Evolutionary conservation across 2,329 filamentous ascomycete genomes (phyloP).

Genomic region (Neocatenulostroma microsporum): DNA sequence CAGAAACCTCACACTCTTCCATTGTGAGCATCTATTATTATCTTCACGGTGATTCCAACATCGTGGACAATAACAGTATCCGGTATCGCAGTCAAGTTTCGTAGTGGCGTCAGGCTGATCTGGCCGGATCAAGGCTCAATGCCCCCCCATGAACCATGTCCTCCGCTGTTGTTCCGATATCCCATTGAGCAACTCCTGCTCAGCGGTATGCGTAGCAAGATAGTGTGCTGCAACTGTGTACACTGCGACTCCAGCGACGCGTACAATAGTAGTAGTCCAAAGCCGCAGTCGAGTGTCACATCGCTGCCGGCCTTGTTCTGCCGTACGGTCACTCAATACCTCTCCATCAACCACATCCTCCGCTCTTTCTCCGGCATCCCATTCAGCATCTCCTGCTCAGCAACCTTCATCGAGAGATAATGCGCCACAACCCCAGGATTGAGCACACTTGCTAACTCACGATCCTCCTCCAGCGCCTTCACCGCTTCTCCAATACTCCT

Average conservation of each 20-base stretch:
- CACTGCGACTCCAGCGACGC: not conserved
- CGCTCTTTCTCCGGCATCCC: slow-evolving; percentile 43
- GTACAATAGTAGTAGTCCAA: not conserved
- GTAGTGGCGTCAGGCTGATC: too few species aligned
- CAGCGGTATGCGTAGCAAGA: not conserved
- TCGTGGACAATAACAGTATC: too few species aligned
- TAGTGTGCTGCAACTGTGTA: not conserved
- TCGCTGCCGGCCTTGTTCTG: too few species aligned
- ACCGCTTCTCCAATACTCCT: slow-evolving; percentile 49
- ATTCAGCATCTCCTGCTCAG: slow-evolving; percentile 47
- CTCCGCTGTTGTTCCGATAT: too few species aligned
- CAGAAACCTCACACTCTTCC: too few species aligned
- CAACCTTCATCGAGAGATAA: slow-evolving; percentile 53
- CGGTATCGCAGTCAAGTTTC: too few species aligned
- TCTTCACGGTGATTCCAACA: too few species aligned
- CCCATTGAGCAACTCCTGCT: too few species aligned
- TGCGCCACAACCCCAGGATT: slow-evolving; percentile 46
- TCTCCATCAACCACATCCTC: slow-evolving; percentile 55
- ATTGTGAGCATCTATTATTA: too few species aligned
- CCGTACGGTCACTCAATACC: too few species aligned
- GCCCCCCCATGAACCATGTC: too few species aligned
- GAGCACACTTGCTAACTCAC: slow-evolving; percentile 40
- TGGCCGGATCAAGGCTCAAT: too few species aligned
- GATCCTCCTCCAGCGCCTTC: slow-evolving; percentile 43
- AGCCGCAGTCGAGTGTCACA: not conserved